Conservation (phyloP, 192 early-diverging fungal genomes). For the Linnemannia zychae region DNA sequence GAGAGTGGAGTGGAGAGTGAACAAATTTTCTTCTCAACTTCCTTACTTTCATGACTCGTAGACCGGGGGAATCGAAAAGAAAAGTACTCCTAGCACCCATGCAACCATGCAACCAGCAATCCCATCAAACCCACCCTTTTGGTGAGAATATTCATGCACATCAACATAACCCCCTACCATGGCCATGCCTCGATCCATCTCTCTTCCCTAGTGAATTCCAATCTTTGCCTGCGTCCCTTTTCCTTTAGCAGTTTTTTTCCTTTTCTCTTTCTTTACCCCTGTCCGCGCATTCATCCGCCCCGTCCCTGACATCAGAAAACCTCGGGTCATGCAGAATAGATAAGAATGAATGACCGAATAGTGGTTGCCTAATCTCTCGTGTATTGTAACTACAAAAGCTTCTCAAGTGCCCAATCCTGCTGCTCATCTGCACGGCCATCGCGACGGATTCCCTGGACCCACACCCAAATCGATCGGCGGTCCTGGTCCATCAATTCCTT, state of each 20-base stretch:
- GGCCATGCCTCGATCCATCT: neutral
- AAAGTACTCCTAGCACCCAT: too few species aligned
- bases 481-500: neutral
- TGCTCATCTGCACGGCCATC: slow-evolving; percentile 36
- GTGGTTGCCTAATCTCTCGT: neutral
- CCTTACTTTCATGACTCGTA: too few species aligned
- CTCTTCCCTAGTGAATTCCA: neutral
- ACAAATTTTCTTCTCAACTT: too few species aligned
- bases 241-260: neutral
- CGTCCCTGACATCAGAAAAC: neutral
- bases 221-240: neutral
- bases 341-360: neutral
- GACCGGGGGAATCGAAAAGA: too few species aligned
- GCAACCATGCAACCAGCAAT: too few species aligned
- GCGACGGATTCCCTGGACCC: slow-evolving; percentile 39
- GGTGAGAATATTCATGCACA: neutral
- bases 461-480: slow-evolving; percentile 26
- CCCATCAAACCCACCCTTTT: too few species aligned
- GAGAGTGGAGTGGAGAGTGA: too few species aligned
- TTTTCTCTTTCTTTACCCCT: neutral
- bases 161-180: neutral
- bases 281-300: too few species aligned
- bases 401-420: slow-evolving; percentile 19
- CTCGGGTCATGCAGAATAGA: neutral
- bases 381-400: slow-evolving; percentile 4